phyloP scores from a whole-genome alignment of 208 protist genomes.

The Naegleria fowleri region DNA sequence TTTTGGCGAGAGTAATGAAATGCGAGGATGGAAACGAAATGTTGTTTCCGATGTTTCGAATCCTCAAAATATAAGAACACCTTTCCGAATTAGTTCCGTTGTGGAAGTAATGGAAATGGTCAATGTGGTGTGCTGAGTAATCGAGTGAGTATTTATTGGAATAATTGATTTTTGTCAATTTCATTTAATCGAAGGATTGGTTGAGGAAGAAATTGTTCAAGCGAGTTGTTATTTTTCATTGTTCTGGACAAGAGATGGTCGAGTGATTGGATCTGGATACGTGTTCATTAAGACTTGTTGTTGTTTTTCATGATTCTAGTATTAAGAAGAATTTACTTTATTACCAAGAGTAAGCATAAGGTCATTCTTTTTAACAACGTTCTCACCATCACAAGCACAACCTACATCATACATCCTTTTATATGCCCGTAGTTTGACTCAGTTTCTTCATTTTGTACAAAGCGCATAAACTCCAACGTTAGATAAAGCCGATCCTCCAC shows the following conservation, averaged over 20 bases:
- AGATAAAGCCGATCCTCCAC: too few species aligned
- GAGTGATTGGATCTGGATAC: neutral
- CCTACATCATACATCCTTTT: too few species aligned
- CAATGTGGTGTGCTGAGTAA: neutral
- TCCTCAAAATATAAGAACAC: neutral
- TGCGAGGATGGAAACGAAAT: neutral
- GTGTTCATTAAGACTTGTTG: too few species aligned
- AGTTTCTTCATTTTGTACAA: too few species aligned
- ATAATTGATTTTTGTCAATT: neutral
- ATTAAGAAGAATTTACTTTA: too few species aligned
- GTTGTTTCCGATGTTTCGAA: neutral
- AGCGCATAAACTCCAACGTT: too few species aligned
- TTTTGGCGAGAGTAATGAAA: neutral
- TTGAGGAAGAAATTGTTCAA: neutral
- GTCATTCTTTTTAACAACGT: too few species aligned
- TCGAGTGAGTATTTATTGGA: too few species aligned
- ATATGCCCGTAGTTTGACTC: too few species aligned
- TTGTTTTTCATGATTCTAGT: too few species aligned
- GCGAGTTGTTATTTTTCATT: neutral
- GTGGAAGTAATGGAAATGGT: neutral
- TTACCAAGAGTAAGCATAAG: too few species aligned
- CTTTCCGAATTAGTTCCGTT: neutral
- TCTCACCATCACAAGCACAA: too few species aligned
- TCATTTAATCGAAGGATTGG: neutral
- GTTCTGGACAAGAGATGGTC: neutral